These are phyloP conservation scores for Evernia prunastri DNA, from an alignment of 495 filamentous ascomycete genomes.

Conservation along the genomic window DNA sequence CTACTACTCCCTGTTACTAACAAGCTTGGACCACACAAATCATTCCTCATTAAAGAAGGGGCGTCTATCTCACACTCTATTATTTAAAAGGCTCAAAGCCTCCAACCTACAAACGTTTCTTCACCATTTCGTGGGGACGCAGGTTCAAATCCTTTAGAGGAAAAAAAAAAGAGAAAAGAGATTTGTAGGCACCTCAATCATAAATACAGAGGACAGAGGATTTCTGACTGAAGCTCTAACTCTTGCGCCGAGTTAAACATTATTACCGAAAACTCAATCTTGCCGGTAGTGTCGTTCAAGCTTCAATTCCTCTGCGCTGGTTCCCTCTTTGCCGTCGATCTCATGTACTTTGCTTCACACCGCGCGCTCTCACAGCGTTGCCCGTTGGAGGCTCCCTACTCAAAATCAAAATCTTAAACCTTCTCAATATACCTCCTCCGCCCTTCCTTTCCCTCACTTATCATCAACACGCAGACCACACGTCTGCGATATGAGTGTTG, in stretches of 20 bases:
- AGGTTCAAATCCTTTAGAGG: not conserved
- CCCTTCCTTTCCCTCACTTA: not conserved
- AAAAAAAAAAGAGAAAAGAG: not conserved
- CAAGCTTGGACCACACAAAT: conserved; percentile 5
- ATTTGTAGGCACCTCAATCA: not conserved
- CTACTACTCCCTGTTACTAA: too few relatives aligned
- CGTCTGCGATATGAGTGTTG: conserved; percentile 23
- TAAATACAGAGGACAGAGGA: too few relatives aligned
- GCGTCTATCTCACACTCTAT: not conserved
- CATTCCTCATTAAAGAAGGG: not conserved
- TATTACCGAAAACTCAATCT: conserved; percentile 4
- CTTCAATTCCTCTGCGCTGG: not conserved
- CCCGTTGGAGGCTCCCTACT: not conserved
- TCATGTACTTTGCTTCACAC: not conserved
- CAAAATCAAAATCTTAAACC: not conserved
- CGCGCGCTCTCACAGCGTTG: conserved; percentile 1
- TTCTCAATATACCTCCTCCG: not conserved
- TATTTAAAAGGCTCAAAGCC: too few relatives aligned
- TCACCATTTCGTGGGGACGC: not conserved
- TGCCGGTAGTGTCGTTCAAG: not conserved
- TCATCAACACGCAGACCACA: not conserved
- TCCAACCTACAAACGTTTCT: not conserved
- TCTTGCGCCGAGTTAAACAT: conserved; percentile 3
- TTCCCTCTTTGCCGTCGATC: conserved; percentile 4
- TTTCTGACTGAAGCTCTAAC: fast-evolving